phyloP scores from a whole-genome alignment of 2,329 filamentous ascomycete genomes.

The Neopestalotiopsis rosae region DNA sequence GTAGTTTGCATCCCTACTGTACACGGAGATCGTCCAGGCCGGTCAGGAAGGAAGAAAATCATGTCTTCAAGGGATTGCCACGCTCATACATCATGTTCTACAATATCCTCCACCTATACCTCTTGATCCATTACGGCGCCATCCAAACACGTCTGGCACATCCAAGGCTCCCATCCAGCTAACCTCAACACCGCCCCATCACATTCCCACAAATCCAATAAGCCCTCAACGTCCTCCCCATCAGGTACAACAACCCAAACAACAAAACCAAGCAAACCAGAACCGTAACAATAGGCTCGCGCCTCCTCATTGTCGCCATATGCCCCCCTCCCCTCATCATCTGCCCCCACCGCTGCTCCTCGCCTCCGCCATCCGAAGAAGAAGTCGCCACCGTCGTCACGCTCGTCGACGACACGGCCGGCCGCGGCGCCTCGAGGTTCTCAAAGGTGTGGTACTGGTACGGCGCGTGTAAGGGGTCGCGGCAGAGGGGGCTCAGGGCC shows the following conservation, averaged over 20 bases:
- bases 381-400: neutral
- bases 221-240: neutral
- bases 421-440: constrained; percentile 13
- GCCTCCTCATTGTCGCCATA: too few relatives aligned
- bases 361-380: neutral
- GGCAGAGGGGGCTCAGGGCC: constrained; percentile 8
- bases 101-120: too few relatives aligned
- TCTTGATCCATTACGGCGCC: too few relatives aligned
- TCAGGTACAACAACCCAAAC: constrained; percentile 5
- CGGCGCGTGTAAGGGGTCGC: constrained; percentile 4
- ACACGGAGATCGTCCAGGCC: too few relatives aligned
- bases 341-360: neutral
- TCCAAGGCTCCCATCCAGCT: too few relatives aligned
- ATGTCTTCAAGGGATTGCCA: too few relatives aligned
- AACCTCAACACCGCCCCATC: neutral
- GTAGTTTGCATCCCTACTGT: too few relatives aligned
- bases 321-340: neutral
- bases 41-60: too few relatives aligned
- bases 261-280: constrained; percentile 5
- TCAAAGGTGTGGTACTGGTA: constrained; percentile 14
- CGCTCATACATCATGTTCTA: too few relatives aligned
- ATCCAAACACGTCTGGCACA: too few relatives aligned
- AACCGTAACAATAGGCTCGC: neutral
- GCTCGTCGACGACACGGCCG: constrained; percentile 2
- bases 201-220: constrained; percentile 6